Evolutionary conservation across 2,329 filamentous ascomycete genomes (phyloP), one percentile per base, ranked within the genome.

Genomic region (Blumeriella jaapii): DNA sequence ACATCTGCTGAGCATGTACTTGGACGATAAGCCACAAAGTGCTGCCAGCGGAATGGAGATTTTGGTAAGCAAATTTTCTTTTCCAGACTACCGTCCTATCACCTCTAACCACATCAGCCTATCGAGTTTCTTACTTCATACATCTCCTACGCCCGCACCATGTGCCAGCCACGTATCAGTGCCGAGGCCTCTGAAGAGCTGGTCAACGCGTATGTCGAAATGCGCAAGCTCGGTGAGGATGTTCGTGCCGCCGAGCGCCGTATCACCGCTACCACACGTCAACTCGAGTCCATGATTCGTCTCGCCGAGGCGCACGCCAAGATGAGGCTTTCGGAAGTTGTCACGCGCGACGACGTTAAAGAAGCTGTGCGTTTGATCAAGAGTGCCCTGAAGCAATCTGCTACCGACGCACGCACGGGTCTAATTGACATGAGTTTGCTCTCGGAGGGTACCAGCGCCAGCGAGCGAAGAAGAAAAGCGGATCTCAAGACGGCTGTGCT

Each of bases 231-330:
- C 0, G 91, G 91, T 29, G 80, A 86, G 49, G 82, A 87, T 50
- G 79, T 89, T 22, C 84, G 89, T 31, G 72, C 86, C 2, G 74
- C 83, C 3, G 93, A 98, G 60, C 89, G 93, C 59, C 84, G 91
- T 48, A 98, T 98, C 62, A 98, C 91, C 0, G 91, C 91, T 25
- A 98, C 91, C 3, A 98, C 93, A 0, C 76, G 91, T 55, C 91
- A 98, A 61, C 70, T 98, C 5, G 93, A 98, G 62, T 91, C 82
- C 29, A 98, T 98, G 93, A 96, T 98, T 55, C 89, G 91, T 42
- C 79, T 98, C 3, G 66, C 87, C 1, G 91, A 98, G 64, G 91
- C 87, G 0, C 93, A 98, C 60, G 93, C 91, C 31, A 95, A 95
- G 61, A 98, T 98, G 93, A 82, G 91, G 3, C 72, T 98, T 4